Evolutionary conservation across 805 yeast genomes (phyloP).

Genomic region (Ascoidea rubescens): DNA sequence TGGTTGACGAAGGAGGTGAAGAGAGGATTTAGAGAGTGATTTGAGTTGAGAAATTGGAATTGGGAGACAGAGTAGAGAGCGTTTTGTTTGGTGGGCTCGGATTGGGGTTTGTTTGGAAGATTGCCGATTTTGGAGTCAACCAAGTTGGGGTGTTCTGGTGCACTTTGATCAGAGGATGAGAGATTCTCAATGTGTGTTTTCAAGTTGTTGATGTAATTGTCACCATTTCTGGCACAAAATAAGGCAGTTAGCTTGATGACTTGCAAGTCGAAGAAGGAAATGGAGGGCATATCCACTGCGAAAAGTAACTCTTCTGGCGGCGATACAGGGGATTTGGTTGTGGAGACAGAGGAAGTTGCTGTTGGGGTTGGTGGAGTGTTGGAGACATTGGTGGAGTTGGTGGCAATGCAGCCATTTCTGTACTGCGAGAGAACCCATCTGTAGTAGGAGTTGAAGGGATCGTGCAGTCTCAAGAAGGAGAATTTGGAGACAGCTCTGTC

Average conservation of each 20-base stretch:
- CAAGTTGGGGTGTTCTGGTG: neutral
- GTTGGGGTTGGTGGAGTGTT: conserved; percentile 11
- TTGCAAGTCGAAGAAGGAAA: conserved; percentile 36
- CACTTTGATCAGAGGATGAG: too few relatives aligned
- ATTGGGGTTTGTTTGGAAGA: too few relatives aligned
- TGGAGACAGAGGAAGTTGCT: conserved; percentile 5
- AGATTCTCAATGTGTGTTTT: conserved; percentile 18
- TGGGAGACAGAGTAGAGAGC: conserved; percentile 33
- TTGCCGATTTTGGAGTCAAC: neutral
- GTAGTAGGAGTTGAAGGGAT: conserved; percentile 47
- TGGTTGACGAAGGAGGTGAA: conserved; percentile 39
- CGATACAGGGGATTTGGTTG: neutral
- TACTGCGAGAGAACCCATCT: conserved; percentile 27
- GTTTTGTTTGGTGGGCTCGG: too few relatives aligned
- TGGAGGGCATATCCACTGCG: conserved; percentile 13
- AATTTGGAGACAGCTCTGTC: conserved; percentile 25
- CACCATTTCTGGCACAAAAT: conserved; percentile 49
- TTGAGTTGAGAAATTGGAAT: conserved; percentile 50
- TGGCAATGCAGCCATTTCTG: too few relatives aligned
- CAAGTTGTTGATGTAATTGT: conserved; percentile 26
- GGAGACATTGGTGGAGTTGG: too few relatives aligned
- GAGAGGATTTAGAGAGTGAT: conserved; percentile 44
- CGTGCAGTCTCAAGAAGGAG: conserved; percentile 37
- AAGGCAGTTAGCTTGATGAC: conserved; percentile 61
- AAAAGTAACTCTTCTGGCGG: conserved; percentile 2